These are phyloP conservation scores for Vinca major DNA, from an alignment of 305 asterid genomes.

Conservation along the genomic window DNA sequence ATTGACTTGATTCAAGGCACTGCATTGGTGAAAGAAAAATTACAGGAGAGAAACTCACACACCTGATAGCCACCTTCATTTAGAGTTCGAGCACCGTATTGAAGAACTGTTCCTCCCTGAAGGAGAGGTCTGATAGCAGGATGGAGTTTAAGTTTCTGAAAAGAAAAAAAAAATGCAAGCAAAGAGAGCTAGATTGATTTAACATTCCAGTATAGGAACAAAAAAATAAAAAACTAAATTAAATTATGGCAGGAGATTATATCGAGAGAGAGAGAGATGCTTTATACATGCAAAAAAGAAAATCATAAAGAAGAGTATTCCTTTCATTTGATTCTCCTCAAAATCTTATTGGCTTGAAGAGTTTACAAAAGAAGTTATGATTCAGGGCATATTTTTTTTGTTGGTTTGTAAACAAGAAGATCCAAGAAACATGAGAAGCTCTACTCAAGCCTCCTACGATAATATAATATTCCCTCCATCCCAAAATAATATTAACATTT, in stretches of 20 bases:
- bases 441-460: background rate
- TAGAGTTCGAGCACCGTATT: conserved; percentile 93
- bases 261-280: no score
- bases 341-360: background rate
- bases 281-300: no score
- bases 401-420: background rate
- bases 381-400: background rate
- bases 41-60: conserved; percentile 17
- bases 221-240: no score
- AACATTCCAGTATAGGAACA: no score
- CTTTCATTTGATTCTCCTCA: no score
- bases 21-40: background rate
- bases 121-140: conserved; percentile 79
- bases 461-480: background rate
- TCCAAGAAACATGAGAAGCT: background rate
- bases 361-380: background rate
- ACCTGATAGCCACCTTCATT: conserved; percentile 99
- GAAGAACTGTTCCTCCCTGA: conserved; percentile 77
- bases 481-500: no score
- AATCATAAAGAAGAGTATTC: no score
- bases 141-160: conserved; percentile 88
- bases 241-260: no score
- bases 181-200: background rate
- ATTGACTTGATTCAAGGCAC: background rate
- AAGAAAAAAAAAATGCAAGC: background rate